Evolutionary conservation across 1,284 basidiomycete genomes (phyloP).

Genomic region (Inonotus hispidus): DNA sequence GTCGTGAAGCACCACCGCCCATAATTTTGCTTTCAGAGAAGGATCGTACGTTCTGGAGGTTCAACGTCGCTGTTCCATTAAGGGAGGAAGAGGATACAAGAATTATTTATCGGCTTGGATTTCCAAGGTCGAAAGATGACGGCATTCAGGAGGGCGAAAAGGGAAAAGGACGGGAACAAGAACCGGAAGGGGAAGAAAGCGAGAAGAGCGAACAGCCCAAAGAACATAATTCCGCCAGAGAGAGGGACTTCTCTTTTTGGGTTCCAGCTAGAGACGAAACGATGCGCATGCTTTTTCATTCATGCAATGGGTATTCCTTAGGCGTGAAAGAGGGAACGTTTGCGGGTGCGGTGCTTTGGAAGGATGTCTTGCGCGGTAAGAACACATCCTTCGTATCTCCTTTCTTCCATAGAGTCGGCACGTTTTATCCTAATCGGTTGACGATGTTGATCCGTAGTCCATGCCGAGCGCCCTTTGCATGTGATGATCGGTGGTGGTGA

Average conservation of each 20-base stretch:
- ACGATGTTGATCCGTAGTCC: constrained; percentile 10
- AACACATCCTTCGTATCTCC: not conserved
- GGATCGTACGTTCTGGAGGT: constrained; percentile 20
- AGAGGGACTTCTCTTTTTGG: constrained; percentile 16
- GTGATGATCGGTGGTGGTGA: constrained; percentile 37
- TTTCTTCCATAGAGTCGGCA: not conserved
- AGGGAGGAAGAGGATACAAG: constrained; percentile 10
- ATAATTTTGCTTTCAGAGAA: constrained; percentile 13
- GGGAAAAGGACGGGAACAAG: not conserved
- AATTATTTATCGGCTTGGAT: constrained; percentile 12
- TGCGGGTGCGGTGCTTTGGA: constrained; percentile 22
- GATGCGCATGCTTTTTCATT: constrained; percentile 24
- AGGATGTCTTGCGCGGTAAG: constrained; percentile 21
- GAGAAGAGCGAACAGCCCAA: not conserved
- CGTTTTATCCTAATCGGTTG: not conserved
- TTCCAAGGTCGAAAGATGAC: not conserved
- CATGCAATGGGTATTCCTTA: constrained; percentile 23
- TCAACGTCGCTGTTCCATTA: constrained; percentile 15
- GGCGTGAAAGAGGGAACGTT: constrained; percentile 17
- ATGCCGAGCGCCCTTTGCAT: constrained; percentile 37
- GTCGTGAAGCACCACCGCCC: constrained; percentile 2
- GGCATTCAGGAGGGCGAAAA: not conserved
- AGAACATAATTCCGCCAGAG: not conserved
- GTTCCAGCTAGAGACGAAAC: constrained; percentile 21
- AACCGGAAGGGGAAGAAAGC: not conserved